Base-by-base conservation (phyloP, 805 yeast species). In the Kazachstania psychrophila region DNA sequence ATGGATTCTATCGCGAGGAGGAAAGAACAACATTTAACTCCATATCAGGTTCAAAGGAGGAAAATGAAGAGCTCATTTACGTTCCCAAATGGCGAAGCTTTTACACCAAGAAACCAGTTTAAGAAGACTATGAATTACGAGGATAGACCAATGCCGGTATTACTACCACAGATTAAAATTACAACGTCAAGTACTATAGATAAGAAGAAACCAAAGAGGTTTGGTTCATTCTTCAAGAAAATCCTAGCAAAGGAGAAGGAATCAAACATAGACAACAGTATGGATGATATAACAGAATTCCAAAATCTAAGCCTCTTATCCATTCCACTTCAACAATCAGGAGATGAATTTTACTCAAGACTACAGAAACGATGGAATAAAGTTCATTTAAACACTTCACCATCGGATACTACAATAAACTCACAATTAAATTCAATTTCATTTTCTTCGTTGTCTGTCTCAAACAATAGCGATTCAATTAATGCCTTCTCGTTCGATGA, bases 21-120 rank as follows among this genome's bases (percentile, higher is more conserved):
- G 10, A n/a, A 7, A 4, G 11, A 24, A 24, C 29, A 31, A 23
- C 26, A 33, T 13, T 14, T 53, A 28, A 47, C 59, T 2, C 55
- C 55, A 14, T 52, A 45, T 35, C 54, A 54, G 34, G 22, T 45
- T 27, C 58, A 54, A 35, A 47, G 50, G 33, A 39, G 36, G 13
- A 52, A 48, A 26, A 54, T 54, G 61, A 45, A 45, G 30, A 39
- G 19, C 8, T 36, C 49, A 13, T 56, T 54, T 26, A 49, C 42
- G 30, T 56, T 56, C 31, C 51, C 56, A 2, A 56, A 56, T 41
- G 61, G 61, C 15, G 61, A 56, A 31, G 45, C 31, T 18, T 56
- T 54, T 24, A 53, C 57, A 3, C 61, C 61, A 22, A 48, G 48
- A 26, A 44, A 41, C 17, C 6, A 15, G 12, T 17, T 17, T n/a